Conservation (phyloP, 305 asterid species). For the Fraxinus baroniana region DNA sequence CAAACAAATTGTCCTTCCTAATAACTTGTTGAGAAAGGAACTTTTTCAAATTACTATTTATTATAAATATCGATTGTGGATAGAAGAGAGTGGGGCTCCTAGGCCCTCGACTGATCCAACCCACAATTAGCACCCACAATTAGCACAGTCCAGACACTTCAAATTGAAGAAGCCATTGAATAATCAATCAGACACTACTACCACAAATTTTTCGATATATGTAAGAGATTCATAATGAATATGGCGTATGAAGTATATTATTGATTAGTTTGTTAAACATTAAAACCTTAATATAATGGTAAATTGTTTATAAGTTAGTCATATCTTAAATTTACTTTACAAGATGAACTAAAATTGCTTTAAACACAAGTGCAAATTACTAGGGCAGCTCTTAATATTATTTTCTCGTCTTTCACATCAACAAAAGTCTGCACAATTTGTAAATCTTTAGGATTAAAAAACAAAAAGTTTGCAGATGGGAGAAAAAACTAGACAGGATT, state of each 20-base stretch:
- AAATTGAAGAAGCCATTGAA: neutral
- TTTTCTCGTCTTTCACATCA: neutral
- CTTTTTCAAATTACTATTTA: neutral
- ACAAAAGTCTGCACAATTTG: neutral
- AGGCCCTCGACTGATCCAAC: neutral
- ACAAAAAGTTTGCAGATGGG: neutral
- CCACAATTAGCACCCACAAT: too few relatives aligned
- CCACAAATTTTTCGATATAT: neutral
- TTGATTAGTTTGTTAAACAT: neutral
- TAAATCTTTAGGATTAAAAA: neutral
- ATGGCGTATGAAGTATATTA: neutral
- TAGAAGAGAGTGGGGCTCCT: neutral
- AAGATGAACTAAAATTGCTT: neutral
- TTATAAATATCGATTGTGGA: neutral
- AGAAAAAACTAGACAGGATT: neutral
- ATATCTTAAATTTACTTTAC: neutral
- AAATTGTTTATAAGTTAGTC: neutral
- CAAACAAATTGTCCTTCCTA: constrained; percentile 15
- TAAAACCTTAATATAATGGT: neutral
- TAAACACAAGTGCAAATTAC: neutral
- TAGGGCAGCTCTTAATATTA: neutral
- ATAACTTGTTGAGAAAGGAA: constrained; percentile 12
- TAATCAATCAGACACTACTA: neutral
- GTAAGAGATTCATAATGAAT: neutral
- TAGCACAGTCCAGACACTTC: neutral